Evolutionary conservation across 805 yeast genomes (phyloP).

Genomic region (Hanseniaspora lachancei): DNA sequence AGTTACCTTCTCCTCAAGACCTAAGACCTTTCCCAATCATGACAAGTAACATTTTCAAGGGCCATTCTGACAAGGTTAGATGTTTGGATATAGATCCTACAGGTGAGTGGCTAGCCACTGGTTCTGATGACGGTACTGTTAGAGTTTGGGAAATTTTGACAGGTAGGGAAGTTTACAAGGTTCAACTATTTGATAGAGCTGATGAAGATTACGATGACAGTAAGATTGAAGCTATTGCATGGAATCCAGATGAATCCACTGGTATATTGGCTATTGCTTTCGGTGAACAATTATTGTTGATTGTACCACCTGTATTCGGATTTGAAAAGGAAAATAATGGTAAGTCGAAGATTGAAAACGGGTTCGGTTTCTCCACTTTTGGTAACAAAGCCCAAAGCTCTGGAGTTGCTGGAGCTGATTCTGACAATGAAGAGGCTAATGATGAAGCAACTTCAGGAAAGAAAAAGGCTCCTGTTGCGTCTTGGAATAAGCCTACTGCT

Average conservation of each 20-base stretch:
- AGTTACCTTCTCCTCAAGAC: conserved; percentile 92
- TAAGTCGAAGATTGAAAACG: conserved; percentile 66
- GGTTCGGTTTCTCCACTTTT: conserved; percentile 74
- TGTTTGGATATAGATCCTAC: conserved; percentile 72
- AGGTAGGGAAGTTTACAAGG: conserved; percentile 79
- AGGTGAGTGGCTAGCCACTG: conserved; percentile 94
- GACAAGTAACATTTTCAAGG: conserved; percentile 69
- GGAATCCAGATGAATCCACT: conserved; percentile 70
- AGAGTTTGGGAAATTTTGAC: conserved; percentile 94
- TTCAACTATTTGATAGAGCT: conserved; percentile 34
- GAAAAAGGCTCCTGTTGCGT: conserved; percentile 45
- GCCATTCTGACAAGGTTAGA: conserved; percentile 75
- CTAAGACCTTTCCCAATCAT: conserved; percentile 91
- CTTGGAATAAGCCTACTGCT: conserved; percentile 71
- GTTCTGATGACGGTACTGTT: conserved; percentile 91
- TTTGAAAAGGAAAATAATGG: conserved; percentile 74
- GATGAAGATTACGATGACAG: conserved; percentile 49
- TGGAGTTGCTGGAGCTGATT: conserved; percentile 24
- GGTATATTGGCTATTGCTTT: conserved; percentile 79
- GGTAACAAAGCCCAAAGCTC: conserved; percentile 30
- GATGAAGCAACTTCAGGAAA: conserved; percentile 27
- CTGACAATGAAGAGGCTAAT: conserved; percentile 19
- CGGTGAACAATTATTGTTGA: conserved; percentile 63
- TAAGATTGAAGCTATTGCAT: conserved; percentile 63
- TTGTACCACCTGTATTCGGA: conserved; percentile 87